These are phyloP conservation scores for Agaricus sinodeliciosus DNA, from an alignment of 768 basidiomycete genomes.

Conservation along the genomic window DNA sequence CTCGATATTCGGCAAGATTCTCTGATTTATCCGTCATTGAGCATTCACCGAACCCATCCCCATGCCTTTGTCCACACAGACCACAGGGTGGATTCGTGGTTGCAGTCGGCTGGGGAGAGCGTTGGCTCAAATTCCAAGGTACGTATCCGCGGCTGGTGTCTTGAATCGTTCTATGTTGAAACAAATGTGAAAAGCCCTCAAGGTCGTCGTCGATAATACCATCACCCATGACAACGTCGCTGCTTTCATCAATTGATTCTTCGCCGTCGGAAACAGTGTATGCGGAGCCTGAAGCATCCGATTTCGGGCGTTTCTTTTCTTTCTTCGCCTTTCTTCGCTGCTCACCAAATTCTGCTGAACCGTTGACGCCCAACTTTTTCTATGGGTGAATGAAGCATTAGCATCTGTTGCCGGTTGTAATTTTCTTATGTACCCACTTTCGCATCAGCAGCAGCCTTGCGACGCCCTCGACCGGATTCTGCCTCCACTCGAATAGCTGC, in stretches of 20 bases:
- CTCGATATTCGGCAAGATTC: constrained; percentile 64
- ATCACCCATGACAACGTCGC: constrained; percentile 15
- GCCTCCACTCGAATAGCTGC: constrained; percentile 38
- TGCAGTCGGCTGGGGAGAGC: constrained; percentile 14
- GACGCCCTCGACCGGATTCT: constrained; percentile 67
- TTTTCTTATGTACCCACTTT: constrained; percentile 22
- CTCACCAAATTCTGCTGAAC: constrained; percentile 3
- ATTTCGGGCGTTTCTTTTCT: constrained; percentile 15
- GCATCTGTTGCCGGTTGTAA: background rate
- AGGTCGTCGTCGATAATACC: constrained; percentile 12
- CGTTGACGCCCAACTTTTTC: constrained; percentile 19
- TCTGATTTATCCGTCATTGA: constrained; percentile 59
- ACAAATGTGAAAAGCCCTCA: constrained; percentile 13
- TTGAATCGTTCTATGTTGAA: constrained; percentile 5
- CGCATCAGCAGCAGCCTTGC: constrained; percentile 62
- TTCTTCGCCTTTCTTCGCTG: constrained; percentile 12
- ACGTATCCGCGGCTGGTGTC: background rate
- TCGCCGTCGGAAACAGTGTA: constrained; percentile 26
- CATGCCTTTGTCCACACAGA: constrained; percentile 54
- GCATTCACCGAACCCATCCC: constrained; percentile 37
- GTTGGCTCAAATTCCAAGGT: constrained; percentile 9
- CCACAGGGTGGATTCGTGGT: constrained; percentile 37
- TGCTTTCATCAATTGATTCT: constrained; percentile 15
- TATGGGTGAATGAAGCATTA: constrained; percentile 15
- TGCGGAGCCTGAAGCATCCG: constrained; percentile 24